A percentile compares a stretch with the other conserved stretches of the same genome.
Conservation (phyloP, 1,284 basidiomycete species). For the Apiotrichum domesticum region DNA sequence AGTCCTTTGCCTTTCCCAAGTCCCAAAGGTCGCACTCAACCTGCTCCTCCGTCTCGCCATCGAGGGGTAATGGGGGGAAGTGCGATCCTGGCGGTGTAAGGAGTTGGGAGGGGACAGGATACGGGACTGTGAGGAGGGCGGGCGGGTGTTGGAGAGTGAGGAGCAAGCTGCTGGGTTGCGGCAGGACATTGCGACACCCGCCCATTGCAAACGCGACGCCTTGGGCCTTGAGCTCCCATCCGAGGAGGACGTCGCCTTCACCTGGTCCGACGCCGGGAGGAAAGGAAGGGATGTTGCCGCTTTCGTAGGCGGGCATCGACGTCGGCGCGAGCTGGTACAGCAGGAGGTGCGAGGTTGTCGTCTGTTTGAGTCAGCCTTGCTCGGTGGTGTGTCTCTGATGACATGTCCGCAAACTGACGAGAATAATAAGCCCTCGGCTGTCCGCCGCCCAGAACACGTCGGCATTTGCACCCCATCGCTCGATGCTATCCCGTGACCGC, state of each 20-base stretch:
- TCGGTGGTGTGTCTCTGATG: not conserved
- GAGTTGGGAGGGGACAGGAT: constrained; percentile 31
- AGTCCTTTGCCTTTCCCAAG: constrained; percentile 24
- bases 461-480: constrained; percentile 70
- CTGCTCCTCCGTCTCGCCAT: constrained; percentile 38
- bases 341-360: constrained; percentile 68
- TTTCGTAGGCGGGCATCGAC: constrained; percentile 46
- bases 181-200: constrained; percentile 22
- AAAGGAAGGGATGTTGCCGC: constrained; percentile 45
- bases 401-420: constrained; percentile 49
- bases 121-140: constrained; percentile 33
- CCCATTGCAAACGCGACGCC: constrained; percentile 40
- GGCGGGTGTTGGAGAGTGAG: constrained; percentile 37
- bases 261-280: constrained; percentile 67
- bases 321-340: constrained; percentile 63
- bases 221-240: constrained; percentile 65
- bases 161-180: constrained; percentile 33
- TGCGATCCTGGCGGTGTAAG: constrained; percentile 27
- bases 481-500: constrained; percentile 67
- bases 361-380: constrained; percentile 51
- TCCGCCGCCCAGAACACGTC: constrained; percentile 73
- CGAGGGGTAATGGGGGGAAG: constrained; percentile 39
- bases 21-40: constrained; percentile 42
- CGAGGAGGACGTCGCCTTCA: constrained; percentile 74
- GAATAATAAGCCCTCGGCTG: constrained; percentile 66